Conservation (phyloP, 192 early-diverging fungal species). For the Linnemannia schmuckeri region DNA sequence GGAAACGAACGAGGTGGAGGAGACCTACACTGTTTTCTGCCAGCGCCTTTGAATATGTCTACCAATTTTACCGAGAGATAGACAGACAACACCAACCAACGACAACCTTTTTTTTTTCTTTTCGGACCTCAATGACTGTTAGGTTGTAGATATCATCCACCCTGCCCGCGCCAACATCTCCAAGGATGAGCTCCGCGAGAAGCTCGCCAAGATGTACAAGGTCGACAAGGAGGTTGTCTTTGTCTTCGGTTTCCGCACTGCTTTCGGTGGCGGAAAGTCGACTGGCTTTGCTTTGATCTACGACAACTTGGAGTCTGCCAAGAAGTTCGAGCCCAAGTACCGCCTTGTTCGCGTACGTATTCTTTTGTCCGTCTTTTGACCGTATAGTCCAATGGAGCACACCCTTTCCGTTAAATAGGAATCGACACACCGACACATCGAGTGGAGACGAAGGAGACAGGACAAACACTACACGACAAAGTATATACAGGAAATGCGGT, state of each 20-base stretch:
- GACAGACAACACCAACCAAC: not conserved
- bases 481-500: no score
- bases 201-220: slow-evolving; percentile 96
- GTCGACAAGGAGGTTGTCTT: slow-evolving; percentile 89
- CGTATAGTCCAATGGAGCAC: no score
- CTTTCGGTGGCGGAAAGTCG: slow-evolving; percentile 96
- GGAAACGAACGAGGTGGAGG: not conserved
- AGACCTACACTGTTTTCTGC: not conserved
- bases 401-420: no score
- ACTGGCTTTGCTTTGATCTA: slow-evolving; percentile 97
- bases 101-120: not conserved
- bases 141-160: slow-evolving; percentile 94
- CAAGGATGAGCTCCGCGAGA: slow-evolving; percentile 93
- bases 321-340: slow-evolving; percentile 99
- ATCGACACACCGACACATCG: no score
- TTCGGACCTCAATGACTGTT: not conserved
- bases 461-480: no score
- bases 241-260: slow-evolving; percentile 95
- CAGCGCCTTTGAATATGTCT: not conserved
- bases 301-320: slow-evolving; percentile 92
- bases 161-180: slow-evolving; percentile 93
- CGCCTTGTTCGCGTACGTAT: slow-evolving; percentile 83
- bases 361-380: not conserved
- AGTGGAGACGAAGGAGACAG: no score
- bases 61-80: not conserved